These are phyloP conservation scores for Lenzites betulinus DNA, from an alignment of 768 basidiomycete genomes.

Conservation along the genomic window DNA sequence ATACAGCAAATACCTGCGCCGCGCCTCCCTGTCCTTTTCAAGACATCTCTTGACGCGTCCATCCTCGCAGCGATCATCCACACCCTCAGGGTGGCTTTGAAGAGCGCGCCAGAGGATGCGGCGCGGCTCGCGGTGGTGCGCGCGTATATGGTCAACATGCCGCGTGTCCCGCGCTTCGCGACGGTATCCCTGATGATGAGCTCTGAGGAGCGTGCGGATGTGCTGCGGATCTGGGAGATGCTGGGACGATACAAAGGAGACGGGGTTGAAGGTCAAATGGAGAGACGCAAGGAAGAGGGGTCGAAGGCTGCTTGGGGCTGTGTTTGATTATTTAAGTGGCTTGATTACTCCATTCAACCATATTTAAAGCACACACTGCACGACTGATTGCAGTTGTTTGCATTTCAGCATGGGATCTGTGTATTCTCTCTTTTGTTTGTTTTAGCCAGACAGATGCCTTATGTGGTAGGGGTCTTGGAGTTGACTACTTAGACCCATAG, in stretches of 20 bases:
- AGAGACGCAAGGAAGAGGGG: conserved; percentile 15
- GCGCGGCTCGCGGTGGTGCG: conserved; percentile 31
- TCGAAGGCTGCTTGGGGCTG: conserved; percentile 1
- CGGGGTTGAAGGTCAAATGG: conserved; percentile 20
- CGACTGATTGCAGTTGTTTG: too few species aligned
- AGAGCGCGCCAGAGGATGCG: conserved; percentile 18
- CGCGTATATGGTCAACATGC: conserved; percentile 55
- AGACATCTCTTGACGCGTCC: conserved; percentile 68
- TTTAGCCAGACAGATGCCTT: too few species aligned
- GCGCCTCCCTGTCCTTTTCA: conserved; percentile 62
- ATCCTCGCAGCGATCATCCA: conserved; percentile 60
- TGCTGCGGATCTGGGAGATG: conserved; percentile 47
- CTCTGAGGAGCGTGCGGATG: conserved; percentile 50
- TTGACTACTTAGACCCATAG: too few species aligned
- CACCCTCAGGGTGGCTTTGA: conserved; percentile 44
- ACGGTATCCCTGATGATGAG: conserved; percentile 68
- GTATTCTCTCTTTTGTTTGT: too few species aligned
- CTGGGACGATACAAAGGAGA: conserved; percentile 29
- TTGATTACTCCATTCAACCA: too few species aligned
- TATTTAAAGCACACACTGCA: too few species aligned
- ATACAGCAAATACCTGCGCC: conserved; percentile 57
- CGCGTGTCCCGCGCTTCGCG: conserved; percentile 59
- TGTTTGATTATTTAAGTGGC: neutral
- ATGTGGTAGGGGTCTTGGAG: too few species aligned
- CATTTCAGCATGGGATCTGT: too few species aligned